Conservation (phyloP, 73 alveolate genomes). For the Paraurostyla sp. region DNA sequence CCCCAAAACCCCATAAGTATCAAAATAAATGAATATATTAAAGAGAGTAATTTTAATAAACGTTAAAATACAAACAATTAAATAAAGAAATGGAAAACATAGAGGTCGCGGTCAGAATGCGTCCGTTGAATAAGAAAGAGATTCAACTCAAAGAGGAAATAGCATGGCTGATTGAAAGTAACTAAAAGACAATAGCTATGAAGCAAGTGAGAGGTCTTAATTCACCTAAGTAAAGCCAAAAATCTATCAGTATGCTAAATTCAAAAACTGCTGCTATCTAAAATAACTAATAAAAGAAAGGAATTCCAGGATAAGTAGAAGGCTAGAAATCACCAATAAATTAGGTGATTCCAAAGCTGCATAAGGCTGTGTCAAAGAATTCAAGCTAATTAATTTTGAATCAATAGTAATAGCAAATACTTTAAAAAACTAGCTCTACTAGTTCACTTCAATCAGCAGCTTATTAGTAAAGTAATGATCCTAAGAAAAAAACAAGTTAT, state of each 20-base stretch:
- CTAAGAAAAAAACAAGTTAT: neutral
- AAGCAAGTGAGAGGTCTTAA: neutral
- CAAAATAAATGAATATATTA: too few species aligned
- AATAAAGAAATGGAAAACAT: constrained; percentile 23
- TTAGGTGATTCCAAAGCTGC: too few species aligned
- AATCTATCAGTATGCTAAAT: neutral
- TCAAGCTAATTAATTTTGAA: neutral
- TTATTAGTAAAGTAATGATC: neutral
- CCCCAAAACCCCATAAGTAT: constrained; percentile 22
- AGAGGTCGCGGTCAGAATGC: constrained; percentile 35
- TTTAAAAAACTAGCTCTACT: neutral
- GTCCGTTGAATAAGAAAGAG: constrained; percentile 19
- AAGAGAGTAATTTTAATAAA: neutral
- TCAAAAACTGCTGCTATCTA: too few species aligned
- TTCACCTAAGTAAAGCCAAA: neutral
- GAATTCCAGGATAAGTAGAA: too few species aligned
- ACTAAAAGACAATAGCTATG: neutral
- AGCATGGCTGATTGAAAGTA: neutral
- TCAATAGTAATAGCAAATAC: neutral
- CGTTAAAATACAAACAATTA: neutral
- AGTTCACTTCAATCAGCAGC: neutral
- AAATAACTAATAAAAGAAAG: too few species aligned
- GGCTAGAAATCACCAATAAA: too few species aligned
- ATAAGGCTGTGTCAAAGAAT: too few species aligned
- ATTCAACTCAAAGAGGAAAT: neutral